phyloP scores from a whole-genome alignment of 2,329 filamentous ascomycete species.

The Aspergillus awamori region DNA sequence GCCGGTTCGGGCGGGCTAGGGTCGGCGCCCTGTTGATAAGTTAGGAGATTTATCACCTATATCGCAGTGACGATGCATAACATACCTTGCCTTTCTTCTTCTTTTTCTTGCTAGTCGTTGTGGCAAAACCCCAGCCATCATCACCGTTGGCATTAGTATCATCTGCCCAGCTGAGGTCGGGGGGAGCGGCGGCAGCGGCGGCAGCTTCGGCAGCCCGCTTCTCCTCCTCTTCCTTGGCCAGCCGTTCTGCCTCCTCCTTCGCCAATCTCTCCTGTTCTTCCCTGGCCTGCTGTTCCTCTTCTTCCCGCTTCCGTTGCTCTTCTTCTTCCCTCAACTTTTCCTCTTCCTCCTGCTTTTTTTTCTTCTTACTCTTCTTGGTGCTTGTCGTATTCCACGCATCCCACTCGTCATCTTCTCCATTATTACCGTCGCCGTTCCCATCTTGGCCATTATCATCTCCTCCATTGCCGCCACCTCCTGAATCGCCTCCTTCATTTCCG shows the following conservation, averaged over 20 bases:
- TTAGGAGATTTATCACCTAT: not conserved
- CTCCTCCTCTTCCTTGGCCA: slow-evolving; percentile 31
- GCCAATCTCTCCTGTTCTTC: slow-evolving; percentile 33
- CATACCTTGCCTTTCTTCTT: slow-evolving; percentile 60
- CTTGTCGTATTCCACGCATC: slow-evolving; percentile 41
- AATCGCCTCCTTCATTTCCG: slow-evolving; percentile 44
- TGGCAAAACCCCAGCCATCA: slow-evolving; percentile 57
- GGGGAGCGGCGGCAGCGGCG: slow-evolving; percentile 31
- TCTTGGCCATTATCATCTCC: slow-evolving; percentile 40
- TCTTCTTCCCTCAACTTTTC: slow-evolving; percentile 31
- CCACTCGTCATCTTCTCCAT: slow-evolving; percentile 43
- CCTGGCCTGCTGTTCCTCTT: slow-evolving; percentile 28
- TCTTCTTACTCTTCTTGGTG: slow-evolving; percentile 39
- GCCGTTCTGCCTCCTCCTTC: slow-evolving; percentile 37
- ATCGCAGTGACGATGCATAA: not conserved
- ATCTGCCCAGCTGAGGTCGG: slow-evolving; percentile 51
- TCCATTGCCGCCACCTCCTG: slow-evolving; percentile 37
- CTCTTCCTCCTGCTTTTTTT: slow-evolving; percentile 39
- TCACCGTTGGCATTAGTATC: slow-evolving; percentile 48
- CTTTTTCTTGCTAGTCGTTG: slow-evolving; percentile 59
- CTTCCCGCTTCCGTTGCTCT: slow-evolving; percentile 30
- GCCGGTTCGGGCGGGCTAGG: slow-evolving; percentile 40
- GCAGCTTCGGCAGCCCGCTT: slow-evolving; percentile 34
- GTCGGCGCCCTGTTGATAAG: not conserved
- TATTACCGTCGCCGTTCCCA: slow-evolving; percentile 34